A percentile compares a stretch with the other conserved stretches of the same genome.
Evolutionary conservation across 2,329 filamentous ascomycete species (phyloP).

Genomic region (Aspergillus luchuensis): DNA sequence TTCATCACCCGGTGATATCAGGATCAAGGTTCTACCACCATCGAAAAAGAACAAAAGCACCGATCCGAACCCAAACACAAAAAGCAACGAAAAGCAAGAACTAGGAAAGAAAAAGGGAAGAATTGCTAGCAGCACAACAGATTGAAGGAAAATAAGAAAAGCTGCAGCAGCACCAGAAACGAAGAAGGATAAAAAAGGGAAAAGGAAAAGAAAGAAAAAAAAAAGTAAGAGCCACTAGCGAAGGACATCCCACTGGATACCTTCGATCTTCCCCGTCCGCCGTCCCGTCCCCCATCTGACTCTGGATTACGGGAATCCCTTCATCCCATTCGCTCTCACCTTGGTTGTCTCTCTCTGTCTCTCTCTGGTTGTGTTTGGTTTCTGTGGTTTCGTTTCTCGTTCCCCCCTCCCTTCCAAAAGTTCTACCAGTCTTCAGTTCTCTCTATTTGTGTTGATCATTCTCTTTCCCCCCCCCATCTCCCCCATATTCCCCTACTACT

Average conservation of each 20-base stretch:
- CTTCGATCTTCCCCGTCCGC: conserved; percentile 21
- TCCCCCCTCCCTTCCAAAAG: neutral
- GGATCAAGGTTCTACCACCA: neutral
- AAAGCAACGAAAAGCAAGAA: neutral
- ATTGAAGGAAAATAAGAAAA: neutral
- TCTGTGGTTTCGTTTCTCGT: conserved; percentile 7
- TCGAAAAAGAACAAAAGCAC: neutral
- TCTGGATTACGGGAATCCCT: conserved; percentile 19
- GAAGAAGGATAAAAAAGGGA: neutral
- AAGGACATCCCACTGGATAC: conserved; percentile 11
- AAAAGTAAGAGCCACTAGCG: conserved; percentile 16
- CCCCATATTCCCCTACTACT: neutral
- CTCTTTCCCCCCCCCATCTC: too few relatives aligned
- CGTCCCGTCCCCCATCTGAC: conserved; percentile 21
- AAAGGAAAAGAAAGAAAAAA: neutral
- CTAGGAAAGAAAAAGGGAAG: neutral
- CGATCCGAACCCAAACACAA: neutral
- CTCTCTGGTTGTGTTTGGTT: neutral
- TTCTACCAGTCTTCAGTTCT: too few relatives aligned
- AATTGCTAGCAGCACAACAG: neutral
- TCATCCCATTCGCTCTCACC: conserved; percentile 16
- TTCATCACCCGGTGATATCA: conserved; percentile 1
- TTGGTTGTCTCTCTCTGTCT: conserved; percentile 6
- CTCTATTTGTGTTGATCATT: neutral
- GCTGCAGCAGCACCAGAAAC: neutral